Evolutionary conservation across 1,284 basidiomycete species (phyloP).

Genomic region (Microbotryomycetes sp.): DNA sequence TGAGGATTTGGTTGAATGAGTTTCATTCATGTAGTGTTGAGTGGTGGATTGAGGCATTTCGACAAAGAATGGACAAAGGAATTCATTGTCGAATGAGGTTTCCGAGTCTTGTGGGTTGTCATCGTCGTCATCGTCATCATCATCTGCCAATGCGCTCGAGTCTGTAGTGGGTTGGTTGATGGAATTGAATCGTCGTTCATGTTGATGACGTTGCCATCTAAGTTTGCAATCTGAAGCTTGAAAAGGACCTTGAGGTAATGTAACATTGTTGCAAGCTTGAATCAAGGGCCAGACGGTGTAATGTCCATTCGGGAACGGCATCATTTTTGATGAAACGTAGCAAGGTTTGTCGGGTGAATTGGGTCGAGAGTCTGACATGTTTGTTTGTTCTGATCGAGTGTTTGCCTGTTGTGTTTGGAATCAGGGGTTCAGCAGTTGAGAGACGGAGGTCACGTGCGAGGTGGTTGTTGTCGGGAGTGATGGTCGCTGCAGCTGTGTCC

Average conservation of each 20-base stretch:
- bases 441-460: too few species aligned
- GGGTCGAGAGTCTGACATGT: not conserved
- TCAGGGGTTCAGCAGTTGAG: too few species aligned
- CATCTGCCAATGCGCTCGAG: slow-evolving; percentile 13
- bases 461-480: too few species aligned
- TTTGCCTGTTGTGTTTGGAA: too few species aligned
- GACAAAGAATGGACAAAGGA: slow-evolving; percentile 29
- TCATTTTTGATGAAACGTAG: not conserved
- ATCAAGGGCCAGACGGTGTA: slow-evolving; percentile 33
- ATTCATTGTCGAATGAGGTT: slow-evolving; percentile 8
- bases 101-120: not conserved
- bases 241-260: slow-evolving; percentile 28
- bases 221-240: slow-evolving; percentile 2
- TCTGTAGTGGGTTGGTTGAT: not conserved
- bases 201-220: slow-evolving; percentile 9
- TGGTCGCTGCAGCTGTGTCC: too few species aligned
- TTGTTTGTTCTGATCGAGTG: too few species aligned
- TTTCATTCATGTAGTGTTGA: not conserved
- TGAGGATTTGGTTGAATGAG: not conserved
- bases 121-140: slow-evolving; percentile 15
- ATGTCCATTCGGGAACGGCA: slow-evolving; percentile 21
- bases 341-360: slow-evolving; percentile 6
- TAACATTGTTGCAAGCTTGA: slow-evolving; percentile 31
- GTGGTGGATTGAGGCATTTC: slow-evolving; percentile 5
- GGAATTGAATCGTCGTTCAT: not conserved